Percentiles rank a stretch among this genome's conserved stretches.
phyloP scores from a whole-genome alignment of 2,329 filamentous ascomycete species.

The Aureobasidium zeae region DNA sequence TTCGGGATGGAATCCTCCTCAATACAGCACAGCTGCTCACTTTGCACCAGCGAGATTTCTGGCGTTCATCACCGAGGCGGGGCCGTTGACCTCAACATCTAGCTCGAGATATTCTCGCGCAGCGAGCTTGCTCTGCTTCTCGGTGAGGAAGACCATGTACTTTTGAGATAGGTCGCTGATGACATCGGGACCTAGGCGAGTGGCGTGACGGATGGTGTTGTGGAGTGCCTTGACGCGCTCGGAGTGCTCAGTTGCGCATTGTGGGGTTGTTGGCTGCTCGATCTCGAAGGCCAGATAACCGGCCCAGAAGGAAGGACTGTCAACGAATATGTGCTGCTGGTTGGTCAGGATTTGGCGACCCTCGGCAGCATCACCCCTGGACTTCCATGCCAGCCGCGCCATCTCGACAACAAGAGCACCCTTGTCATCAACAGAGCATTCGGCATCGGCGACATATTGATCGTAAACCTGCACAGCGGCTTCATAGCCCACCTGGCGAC shows the following conservation, averaged over 20 bases:
- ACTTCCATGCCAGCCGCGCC: slow-evolving; percentile 79
- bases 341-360: slow-evolving; percentile 75
- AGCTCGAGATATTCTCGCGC: slow-evolving; percentile 79
- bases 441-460: slow-evolving; percentile 63
- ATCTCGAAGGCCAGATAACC: slow-evolving; percentile 85
- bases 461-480: slow-evolving; percentile 78
- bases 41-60: not conserved
- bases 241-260: slow-evolving; percentile 56
- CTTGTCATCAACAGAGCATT: slow-evolving; percentile 69
- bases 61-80: slow-evolving; percentile 22
- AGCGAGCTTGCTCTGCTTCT: slow-evolving; percentile 69
- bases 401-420: slow-evolving; percentile 81
- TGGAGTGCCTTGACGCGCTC: slow-evolving; percentile 73
- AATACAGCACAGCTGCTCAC: not conserved
- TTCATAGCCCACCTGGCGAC: slow-evolving; percentile 73
- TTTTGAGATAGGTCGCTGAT: slow-evolving; percentile 67
- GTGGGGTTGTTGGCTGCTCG: slow-evolving; percentile 61
- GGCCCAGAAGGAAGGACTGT: slow-evolving; percentile 82
- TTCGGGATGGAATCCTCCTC: too few species aligned
- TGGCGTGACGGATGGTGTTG: slow-evolving; percentile 63
- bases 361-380: slow-evolving; percentile 69
- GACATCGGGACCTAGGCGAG: slow-evolving; percentile 54
- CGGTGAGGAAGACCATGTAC: slow-evolving; percentile 78
- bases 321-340: slow-evolving; percentile 74
- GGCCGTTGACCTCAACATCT: slow-evolving; percentile 78